A percentile compares a stretch with the other conserved stretches of the same genome.
These are phyloP conservation scores for Ministeria vibrans DNA, from an alignment of 78 protist genomes.

Conservation along the genomic window DNA sequence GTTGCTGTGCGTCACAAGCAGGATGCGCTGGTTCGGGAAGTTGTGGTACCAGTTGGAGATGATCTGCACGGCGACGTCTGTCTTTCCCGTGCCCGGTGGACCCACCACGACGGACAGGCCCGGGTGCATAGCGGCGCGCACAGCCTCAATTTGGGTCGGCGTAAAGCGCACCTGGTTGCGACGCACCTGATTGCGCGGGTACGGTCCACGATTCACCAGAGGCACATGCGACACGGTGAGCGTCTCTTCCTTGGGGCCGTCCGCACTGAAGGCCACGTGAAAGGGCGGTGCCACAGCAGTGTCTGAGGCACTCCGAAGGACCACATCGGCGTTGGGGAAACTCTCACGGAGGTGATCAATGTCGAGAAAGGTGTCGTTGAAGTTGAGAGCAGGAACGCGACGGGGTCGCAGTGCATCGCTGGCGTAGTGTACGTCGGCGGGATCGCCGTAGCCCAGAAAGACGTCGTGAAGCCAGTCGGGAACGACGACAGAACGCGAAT, in stretches of 20 bases:
- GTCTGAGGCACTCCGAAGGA: neutral
- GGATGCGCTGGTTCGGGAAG: conserved; percentile 80
- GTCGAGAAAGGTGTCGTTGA: conserved; percentile 73
- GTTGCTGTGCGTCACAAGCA: conserved; percentile 92
- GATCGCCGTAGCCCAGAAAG: conserved; percentile 75
- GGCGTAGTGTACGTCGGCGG: conserved; percentile 25
- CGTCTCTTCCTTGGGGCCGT: too few relatives aligned
- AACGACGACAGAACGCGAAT: conserved; percentile 31
- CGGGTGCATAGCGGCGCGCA: conserved; percentile 50
- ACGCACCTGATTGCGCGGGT: conserved; percentile 42
- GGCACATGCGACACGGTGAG: too few relatives aligned
- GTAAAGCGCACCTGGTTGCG: conserved; percentile 66
- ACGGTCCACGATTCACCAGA: conserved; percentile 37
- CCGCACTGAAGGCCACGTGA: neutral
- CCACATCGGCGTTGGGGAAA: conserved; percentile 25
- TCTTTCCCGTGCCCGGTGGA: conserved; percentile 99
- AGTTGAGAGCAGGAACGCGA: conserved; percentile 26
- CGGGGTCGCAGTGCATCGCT: conserved; percentile 23
- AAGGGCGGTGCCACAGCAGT: neutral
- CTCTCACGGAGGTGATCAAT: conserved; percentile 44
- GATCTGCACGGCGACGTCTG: conserved; percentile 95
- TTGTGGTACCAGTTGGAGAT: conserved; percentile 75
- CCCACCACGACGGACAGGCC: conserved; percentile 93
- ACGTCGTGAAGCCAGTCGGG: conserved; percentile 87
- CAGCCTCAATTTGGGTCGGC: conserved; percentile 64